These are phyloP conservation scores for Suhomyces pyralidae DNA, from an alignment of 805 yeast genomes.

Conservation along the genomic window DNA sequence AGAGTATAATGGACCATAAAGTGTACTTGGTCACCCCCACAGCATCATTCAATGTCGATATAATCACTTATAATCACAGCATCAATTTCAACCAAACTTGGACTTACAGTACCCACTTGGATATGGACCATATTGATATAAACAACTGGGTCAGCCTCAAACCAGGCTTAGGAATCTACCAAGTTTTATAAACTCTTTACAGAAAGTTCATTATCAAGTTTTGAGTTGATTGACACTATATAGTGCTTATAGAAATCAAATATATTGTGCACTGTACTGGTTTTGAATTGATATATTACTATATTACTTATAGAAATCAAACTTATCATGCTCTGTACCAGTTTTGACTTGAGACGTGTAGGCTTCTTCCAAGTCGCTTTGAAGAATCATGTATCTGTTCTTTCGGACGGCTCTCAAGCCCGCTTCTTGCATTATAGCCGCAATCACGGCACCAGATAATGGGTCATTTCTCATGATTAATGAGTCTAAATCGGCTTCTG, in stretches of 20 bases:
- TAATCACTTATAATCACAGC: slow-evolving; percentile 10
- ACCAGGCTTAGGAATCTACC: slow-evolving; percentile 67
- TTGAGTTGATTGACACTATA: background rate
- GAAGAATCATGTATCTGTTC: slow-evolving; percentile 94
- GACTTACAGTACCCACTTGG: slow-evolving; percentile 50
- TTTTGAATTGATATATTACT: slow-evolving; percentile 67
- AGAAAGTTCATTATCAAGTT: too few relatives aligned
- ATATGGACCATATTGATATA: slow-evolving; percentile 71
- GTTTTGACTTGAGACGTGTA: slow-evolving; percentile 95
- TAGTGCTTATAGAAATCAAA: slow-evolving; percentile 92
- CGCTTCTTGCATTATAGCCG: slow-evolving; percentile 99
- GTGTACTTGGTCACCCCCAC: slow-evolving; percentile 38
- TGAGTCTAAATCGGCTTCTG: slow-evolving; percentile 95
- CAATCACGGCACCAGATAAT: slow-evolving; percentile 93
- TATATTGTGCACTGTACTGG: slow-evolving; percentile 92
- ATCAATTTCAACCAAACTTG: slow-evolving; percentile 19
- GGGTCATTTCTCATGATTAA: slow-evolving; percentile 95
- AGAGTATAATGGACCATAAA: slow-evolving; percentile 7
- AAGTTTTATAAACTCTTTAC: slow-evolving; percentile 6
- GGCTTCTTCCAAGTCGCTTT: slow-evolving; percentile 96
- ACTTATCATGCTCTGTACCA: slow-evolving; percentile 92
- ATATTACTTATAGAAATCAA: slow-evolving; percentile 89
- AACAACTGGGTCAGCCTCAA: slow-evolving; percentile 42
- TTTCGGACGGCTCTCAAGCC: slow-evolving; percentile 98
- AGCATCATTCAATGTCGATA: slow-evolving; percentile 26